phyloP scores from a whole-genome alignment of 192 early-diverging fungal species.

The Gryganskiella cystojenkinii region DNA sequence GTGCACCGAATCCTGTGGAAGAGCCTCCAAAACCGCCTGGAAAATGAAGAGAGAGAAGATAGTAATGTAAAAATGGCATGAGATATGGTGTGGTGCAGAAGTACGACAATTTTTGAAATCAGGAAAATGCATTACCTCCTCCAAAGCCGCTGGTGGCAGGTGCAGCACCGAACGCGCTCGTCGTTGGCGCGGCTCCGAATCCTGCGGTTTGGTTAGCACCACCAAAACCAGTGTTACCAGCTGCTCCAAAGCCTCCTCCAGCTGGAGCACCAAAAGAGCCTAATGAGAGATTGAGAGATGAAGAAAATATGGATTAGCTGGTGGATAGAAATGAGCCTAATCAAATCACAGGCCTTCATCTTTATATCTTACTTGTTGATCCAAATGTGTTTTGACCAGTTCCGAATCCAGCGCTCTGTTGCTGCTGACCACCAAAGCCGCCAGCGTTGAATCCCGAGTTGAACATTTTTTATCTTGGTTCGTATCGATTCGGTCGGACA shows the following conservation, averaged over 20 bases:
- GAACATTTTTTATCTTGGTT: no score
- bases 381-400: slow-evolving; percentile 36
- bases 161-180: slow-evolving; percentile 40
- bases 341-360: no score
- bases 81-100: not conserved
- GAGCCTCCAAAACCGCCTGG: slow-evolving; percentile 48
- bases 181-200: slow-evolving; percentile 37
- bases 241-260: slow-evolving; percentile 42
- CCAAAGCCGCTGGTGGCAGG: slow-evolving; percentile 38
- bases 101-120: not conserved
- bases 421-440: slow-evolving; percentile 52
- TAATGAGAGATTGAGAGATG: not conserved
- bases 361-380: slow-evolving; percentile 37
- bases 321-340: not conserved
- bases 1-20: slow-evolving; percentile 37
- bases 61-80: not conserved
- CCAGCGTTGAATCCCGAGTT: slow-evolving; percentile 20
- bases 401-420: slow-evolving; percentile 49
- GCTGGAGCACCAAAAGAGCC: slow-evolving; percentile 43
- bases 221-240: slow-evolving; percentile 37
- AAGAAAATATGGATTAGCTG: not conserved
- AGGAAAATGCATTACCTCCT: slow-evolving; percentile 15
- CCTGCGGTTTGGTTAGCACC: slow-evolving; percentile 21
- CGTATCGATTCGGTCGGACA: not conserved
- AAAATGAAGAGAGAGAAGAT: not conserved